A percentile compares a stretch with the other conserved stretches of the same genome.
Evolutionary conservation across 306 rosid species (phyloP).

Genomic region (Calophaca sinica): DNA sequence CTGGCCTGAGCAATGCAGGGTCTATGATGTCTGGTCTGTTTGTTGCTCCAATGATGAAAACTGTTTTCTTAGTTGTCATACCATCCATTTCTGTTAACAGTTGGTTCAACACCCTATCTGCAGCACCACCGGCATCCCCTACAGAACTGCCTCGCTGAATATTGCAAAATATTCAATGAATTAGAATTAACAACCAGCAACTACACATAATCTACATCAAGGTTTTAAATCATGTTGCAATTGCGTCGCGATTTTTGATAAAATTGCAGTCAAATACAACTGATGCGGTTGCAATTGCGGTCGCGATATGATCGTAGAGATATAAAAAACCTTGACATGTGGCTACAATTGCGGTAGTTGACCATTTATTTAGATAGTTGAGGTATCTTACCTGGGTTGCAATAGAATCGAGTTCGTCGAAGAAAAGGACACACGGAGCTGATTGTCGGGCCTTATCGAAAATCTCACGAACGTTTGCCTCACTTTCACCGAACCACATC

Average conservation of each 20-base stretch:
- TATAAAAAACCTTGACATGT: too few species aligned
- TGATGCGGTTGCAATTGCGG: too few species aligned
- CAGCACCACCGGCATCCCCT: slow-evolving; percentile 80
- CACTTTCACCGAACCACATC: slow-evolving; percentile 86
- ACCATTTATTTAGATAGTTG: too few species aligned
- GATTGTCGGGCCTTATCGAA: slow-evolving; percentile 78
- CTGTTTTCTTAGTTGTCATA: slow-evolving; percentile 74
- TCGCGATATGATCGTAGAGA: too few species aligned
- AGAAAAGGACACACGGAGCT: slow-evolving; percentile 83
- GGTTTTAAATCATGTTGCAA: too few species aligned
- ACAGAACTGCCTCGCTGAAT: slow-evolving; percentile 64
- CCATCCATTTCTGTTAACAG: slow-evolving; percentile 84
- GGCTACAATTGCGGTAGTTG: too few species aligned
- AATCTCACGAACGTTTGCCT: slow-evolving; percentile 77
- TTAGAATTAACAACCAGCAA: slow-evolving; percentile 1
- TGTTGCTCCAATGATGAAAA: slow-evolving; percentile 75
- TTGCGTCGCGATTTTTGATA: too few species aligned
- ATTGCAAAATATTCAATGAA: slow-evolving; percentile 25
- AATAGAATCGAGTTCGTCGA: slow-evolving; percentile 78
- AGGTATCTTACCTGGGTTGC: slow-evolving; percentile 65
- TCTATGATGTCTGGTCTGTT: slow-evolving; percentile 79
- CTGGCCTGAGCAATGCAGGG: slow-evolving; percentile 76
- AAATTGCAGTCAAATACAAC: too few species aligned
- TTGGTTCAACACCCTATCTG: slow-evolving; percentile 81
- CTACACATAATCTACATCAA: too few species aligned